Evolutionary conservation across 1,139 yeast genomes (phyloP).

Genomic region (Martiniozyma asiatica): DNA sequence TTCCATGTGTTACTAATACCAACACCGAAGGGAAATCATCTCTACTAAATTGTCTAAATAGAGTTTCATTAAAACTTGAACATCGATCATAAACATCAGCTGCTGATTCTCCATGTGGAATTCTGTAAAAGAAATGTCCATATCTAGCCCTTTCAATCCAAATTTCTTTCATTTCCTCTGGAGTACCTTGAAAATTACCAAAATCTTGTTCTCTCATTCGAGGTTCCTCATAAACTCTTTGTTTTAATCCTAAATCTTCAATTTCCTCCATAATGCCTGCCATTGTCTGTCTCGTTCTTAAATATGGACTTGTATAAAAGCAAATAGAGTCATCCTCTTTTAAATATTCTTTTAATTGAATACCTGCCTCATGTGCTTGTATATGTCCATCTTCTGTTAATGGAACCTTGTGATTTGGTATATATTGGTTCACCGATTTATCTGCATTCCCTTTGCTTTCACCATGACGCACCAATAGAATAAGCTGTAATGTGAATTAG

Average conservation of each 20-base stretch:
- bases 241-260: constrained; percentile 25
- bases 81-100: constrained; percentile 91
- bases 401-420: constrained; percentile 70
- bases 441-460: constrained; percentile 85
- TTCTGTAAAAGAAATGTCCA: constrained; percentile 85
- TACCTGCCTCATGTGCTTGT: constrained; percentile 64
- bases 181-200: constrained; percentile 77
- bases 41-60: constrained; percentile 65
- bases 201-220: constrained; percentile 89
- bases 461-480: constrained; percentile 76
- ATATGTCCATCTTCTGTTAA: constrained; percentile 56
- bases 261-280: constrained; percentile 54
- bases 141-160: constrained; percentile 79
- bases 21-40: constrained; percentile 60
- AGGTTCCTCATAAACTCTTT: constrained; percentile 68
- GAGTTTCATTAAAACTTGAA: constrained; percentile 77
- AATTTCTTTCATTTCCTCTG: constrained; percentile 64
- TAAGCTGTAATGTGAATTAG: constrained; percentile 31
- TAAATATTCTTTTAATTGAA: constrained; percentile 39
- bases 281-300: constrained; percentile 72
- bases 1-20: constrained; percentile 84
- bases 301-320: constrained; percentile 76
- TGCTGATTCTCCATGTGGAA: constrained; percentile 90
- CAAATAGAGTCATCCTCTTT: constrained; percentile 38
- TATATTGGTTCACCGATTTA: constrained; percentile 59